Evolutionary conservation across 1,284 basidiomycete species (phyloP), one percentile per base, ranked within the genome.

Genomic region (Phaffia rhodozyma): DNA sequence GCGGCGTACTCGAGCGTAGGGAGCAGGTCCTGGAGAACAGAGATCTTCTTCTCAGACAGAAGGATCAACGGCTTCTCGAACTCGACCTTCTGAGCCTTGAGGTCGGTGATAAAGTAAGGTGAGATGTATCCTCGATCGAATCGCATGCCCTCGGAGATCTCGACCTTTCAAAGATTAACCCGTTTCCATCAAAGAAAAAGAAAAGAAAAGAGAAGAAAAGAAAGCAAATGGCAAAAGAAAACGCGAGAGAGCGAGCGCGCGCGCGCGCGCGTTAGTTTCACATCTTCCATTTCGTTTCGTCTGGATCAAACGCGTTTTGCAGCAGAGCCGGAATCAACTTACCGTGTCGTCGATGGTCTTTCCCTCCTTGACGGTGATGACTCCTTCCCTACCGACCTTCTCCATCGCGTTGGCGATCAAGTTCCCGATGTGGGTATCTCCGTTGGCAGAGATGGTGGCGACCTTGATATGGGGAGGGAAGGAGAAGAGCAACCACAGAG

Each of bases 321-420:
- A 34, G 4, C 4, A 34, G 32, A 4, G 5, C 9, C 5, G 9
- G 9, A 34, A 4, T 34, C 32, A 4, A 52, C 50, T 52, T 29
- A 52, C 50, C 20, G 52, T 88, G 75, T 98, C 94, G 72, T 97
- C 91, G 70, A 94, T 94, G 18, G 94, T 97, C 69, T 87, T 85
- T 63, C 94, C 94, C 78, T 97, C 94, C 82, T 96, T 97, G 77
- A 98, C 93, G 67, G 94, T 98, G 80, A 98, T 97, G 75, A 97
- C 94, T 76, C 94, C 94, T 79, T 98, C 94, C 81, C 97, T 97
- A 75, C 94, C 94, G 68, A 97, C 94, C 78, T 97, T 97, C 79
- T 97, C 94, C 94, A 97, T 97, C 2, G 94, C 94, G 74, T 92
- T 91, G n/a, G 94, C 92, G 77, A 97, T 97, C 73, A 98, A 84